These are phyloP conservation scores for Alternaria gansuensis DNA, from an alignment of 2,329 filamentous ascomycete genomes.

Conservation along the genomic window DNA sequence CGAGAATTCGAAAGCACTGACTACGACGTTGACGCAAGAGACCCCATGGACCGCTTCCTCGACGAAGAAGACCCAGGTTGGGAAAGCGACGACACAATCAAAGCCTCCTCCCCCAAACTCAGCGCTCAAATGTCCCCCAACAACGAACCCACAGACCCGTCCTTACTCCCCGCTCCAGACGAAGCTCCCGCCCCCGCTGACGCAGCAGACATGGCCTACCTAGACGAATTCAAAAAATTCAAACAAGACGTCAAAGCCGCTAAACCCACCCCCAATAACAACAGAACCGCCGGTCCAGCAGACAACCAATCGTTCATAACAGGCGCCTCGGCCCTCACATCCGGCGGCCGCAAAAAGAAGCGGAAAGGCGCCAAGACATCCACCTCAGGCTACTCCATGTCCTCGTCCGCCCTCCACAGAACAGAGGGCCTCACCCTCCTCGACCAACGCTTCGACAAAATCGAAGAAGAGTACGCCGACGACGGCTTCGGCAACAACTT, in stretches of 20 bases:
- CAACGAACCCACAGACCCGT: conserved; percentile 60
- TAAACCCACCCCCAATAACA: conserved; percentile 40
- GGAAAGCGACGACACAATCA: conserved; percentile 91
- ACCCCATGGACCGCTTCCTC: conserved; percentile 55
- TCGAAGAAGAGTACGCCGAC: conserved; percentile 80
- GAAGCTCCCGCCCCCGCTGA: conserved; percentile 48
- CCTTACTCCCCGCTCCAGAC: conserved; percentile 45
- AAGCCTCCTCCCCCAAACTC: conserved; percentile 64
- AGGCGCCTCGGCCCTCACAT: conserved; percentile 71
- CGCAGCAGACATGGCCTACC: conserved; percentile 77
- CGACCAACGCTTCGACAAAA: conserved; percentile 88
- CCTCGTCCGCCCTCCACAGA: conserved; percentile 82
- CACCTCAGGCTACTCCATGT: conserved; percentile 89
- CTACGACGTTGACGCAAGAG: conserved; percentile 43
- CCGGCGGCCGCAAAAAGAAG: conserved; percentile 85
- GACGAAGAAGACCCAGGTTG: conserved; percentile 79
- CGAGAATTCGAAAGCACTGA: conserved; percentile 77
- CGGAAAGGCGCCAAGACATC: conserved; percentile 92
- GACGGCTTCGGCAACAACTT: conserved; percentile 41
- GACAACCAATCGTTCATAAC: conserved; percentile 77
- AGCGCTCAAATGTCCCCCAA: conserved; percentile 44
- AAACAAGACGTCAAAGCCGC: conserved; percentile 74
- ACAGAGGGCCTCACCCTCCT: conserved; percentile 87
- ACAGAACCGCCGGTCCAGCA: conserved; percentile 61
- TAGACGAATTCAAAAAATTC: conserved; percentile 92